Evolutionary conservation across 2,329 filamentous ascomycete genomes (phyloP), one percentile per base, ranked within the genome.

Genomic region (Lithohypha guttulata): DNA sequence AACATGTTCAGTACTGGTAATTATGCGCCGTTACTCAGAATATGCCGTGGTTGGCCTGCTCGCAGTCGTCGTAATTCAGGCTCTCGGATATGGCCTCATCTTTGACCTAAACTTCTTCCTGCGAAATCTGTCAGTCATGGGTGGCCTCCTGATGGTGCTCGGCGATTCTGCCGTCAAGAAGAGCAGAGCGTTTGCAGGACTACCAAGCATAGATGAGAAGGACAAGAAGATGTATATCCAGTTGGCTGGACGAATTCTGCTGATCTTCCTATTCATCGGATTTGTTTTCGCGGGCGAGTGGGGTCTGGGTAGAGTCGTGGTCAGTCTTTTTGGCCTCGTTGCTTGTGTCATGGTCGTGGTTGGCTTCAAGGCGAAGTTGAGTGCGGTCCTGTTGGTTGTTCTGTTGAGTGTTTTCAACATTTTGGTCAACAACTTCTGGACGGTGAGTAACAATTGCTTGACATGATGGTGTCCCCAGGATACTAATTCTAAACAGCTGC

Each of bases 171-270:
- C 89, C 86, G 86, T 95, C 49, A 82, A 87, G 66, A 96, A 96
- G 77, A 84, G 79, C 61, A 93, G 95, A 68, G 89, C 87, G 2
- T 94, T 94, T 47, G 91, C 91, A 33, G 91, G 91, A 33, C 74
- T 98, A 38, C 91, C 91, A 34, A 77, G 84, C 62, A 75, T 98
- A 38, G 91, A 96, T 59, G 91, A 98, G 72, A 96, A 96, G 77
- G 91, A 98, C 63, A 84, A 87, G 66, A 98, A 96, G 75, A 96
- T 96, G 89, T 98, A 98, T 73, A 93, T 98, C 68, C 91, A 96
- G 75, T 80, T 98, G 46, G 91, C 91, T 51, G 91, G 91, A 23
- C 81, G 91, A 53, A 84, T 98, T 23, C 73, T 98, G 50, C 72
- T 98, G 54, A 96, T 98, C 66, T 95, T 98, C 75, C 74, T 98